These are phyloP conservation scores for Lunasporangiospora selenospora DNA, from an alignment of 192 early-diverging fungal species.

Conservation along the genomic window DNA sequence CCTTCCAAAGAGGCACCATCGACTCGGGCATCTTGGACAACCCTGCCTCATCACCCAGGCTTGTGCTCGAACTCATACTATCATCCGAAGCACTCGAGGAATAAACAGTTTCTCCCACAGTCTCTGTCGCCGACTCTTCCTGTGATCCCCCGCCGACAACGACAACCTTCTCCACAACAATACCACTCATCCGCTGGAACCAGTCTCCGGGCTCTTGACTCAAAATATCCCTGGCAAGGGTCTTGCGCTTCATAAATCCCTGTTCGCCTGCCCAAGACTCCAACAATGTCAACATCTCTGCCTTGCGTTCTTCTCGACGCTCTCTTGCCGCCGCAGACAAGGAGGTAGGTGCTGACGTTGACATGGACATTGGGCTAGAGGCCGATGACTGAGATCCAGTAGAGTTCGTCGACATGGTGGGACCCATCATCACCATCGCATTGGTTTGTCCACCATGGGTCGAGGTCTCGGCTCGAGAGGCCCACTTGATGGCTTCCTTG, in stretches of 20 bases:
- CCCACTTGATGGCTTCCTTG: conserved; percentile 44
- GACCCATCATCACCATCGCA: no score
- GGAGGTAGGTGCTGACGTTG: conserved; percentile 1
- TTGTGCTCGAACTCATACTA: no score
- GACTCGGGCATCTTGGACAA: conserved; percentile 15
- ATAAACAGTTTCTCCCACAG: no score
- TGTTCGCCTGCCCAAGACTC: conserved; percentile 35
- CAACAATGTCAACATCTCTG: conserved; percentile 27
- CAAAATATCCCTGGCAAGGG: conserved; percentile 16
- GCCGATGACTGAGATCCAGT: no score
- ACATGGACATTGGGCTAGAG: no score
- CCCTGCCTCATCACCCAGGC: no score
- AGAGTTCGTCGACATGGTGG: no score
- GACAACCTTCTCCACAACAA: conserved; percentile 21
- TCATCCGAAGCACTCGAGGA: no score
- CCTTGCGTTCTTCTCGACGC: conserved; percentile 41
- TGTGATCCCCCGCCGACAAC: no score
- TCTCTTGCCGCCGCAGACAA: conserved; percentile 15
- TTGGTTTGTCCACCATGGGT: neutral
- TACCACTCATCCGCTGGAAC: conserved; percentile 42
- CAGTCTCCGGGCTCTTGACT: conserved; percentile 18
- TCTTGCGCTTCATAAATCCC: conserved; percentile 29
- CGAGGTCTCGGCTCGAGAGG: conserved; percentile 11
- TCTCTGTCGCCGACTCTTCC: no score
- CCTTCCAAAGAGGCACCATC: conserved; percentile 27